Base-by-base conservation (phyloP, 1,284 basidiomycete genomes). In the Ustilago esculenta region DNA sequence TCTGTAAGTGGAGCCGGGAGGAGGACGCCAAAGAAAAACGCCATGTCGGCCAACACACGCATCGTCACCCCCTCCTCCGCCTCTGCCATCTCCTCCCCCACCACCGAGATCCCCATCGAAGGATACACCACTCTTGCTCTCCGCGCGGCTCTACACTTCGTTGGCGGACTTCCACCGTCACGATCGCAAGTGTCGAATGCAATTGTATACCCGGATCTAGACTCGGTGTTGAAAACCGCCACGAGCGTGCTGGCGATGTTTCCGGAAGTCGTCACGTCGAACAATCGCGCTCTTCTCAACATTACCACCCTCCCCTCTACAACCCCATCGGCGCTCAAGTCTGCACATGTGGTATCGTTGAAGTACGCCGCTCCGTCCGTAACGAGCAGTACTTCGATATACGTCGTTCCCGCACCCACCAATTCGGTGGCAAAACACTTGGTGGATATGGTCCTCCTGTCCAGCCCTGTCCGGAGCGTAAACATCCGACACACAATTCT, bases 261-360 rank as follows among this genome's bases (percentile, higher is more conserved):
- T 41, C 79, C 79, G 0, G 79, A 81, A 42, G 64, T 73, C 10
- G 54, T 57, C 2, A 73, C 63, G 2, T 58, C 52, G 9, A 74
- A 71, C 60, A 60, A 63, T 33, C 56, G 65, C 2, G 72, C 61
- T 4, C 34, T 71, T 1, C 58, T 74, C 11, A 29, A 29, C 27
- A 32, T 29, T n/a, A 45, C 35, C 44, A 43, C 33, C 52, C 34
- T 18, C 32, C 55, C 40, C 21, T 43, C 44, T 5, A 41, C n/a
- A 17, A n/a, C 8, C 35, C n/a, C 42, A 18, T 27, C 27, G 12
- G 8, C 17, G 9, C 9, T 36, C 9, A 37, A 32, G 15, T 23
- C 21, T 12, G 35, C 20, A 27, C 30, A 39, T 11, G 4, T 55
- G 8, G 5, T 41, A 6, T 51, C 59, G 9, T 34, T 72, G 47